These are phyloP conservation scores for Isatis lusitanica DNA, from an alignment of 441 rosid species.

Conservation along the genomic window DNA sequence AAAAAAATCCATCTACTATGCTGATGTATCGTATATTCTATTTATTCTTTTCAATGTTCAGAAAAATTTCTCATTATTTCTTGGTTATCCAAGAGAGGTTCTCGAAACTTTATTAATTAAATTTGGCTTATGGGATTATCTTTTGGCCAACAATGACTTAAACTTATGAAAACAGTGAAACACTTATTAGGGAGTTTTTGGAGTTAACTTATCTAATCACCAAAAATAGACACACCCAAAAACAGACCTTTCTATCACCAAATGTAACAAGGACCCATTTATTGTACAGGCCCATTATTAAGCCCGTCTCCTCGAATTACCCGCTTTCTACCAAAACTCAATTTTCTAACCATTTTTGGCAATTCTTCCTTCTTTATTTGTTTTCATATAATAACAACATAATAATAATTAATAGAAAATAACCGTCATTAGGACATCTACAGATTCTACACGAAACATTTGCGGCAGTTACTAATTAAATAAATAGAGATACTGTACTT, in stretches of 20 bases:
- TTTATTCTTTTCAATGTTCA: too few species aligned
- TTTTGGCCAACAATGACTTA: neutral
- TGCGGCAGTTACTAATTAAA: constrained; percentile 28
- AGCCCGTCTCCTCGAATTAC: neutral
- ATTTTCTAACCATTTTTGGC: neutral
- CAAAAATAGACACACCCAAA: neutral
- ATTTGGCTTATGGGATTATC: too few species aligned
- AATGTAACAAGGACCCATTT: neutral
- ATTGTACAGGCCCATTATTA: neutral
- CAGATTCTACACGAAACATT: constrained; percentile 26
- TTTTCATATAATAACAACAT: neutral
- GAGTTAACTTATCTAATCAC: neutral
- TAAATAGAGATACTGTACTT: neutral
- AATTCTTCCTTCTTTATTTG: neutral
- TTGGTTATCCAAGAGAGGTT: too few species aligned
- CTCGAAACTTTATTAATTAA: too few species aligned
- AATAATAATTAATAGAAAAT: neutral
- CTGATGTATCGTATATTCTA: too few species aligned
- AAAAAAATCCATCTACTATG: neutral
- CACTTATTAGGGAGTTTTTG: neutral
- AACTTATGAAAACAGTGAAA: neutral
- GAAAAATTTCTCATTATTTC: too few species aligned
- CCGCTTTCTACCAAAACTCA: neutral
- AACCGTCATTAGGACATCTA: constrained; percentile 11
- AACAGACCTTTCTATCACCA: neutral